Evolutionary conservation across 208 protist genomes (phyloP), one percentile per base, ranked within the genome.

Genomic region (Polymyxa betae): DNA sequence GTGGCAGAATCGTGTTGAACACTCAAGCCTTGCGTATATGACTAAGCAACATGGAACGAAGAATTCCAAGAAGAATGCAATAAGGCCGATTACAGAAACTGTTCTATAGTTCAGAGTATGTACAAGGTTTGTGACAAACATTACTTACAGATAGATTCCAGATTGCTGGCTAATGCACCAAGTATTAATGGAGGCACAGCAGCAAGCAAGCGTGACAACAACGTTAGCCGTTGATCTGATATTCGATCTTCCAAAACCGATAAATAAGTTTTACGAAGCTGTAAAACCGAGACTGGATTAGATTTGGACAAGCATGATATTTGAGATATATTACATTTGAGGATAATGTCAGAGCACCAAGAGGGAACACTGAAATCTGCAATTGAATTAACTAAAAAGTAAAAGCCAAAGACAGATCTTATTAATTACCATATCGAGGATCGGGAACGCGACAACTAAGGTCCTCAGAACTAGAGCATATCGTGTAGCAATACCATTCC

Each of bases 401-500:
- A 66, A 66, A 29, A 29, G 29, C 54, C 54, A 29, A 66, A 16
- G 54, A 66, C n/a, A n/a, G n/a, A n/a, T n/a, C n/a, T n/a, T n/a
- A n/a, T n/a, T n/a, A n/a, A n/a, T n/a, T n/a, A 66, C 54, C 72
- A 82, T 82, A n/a, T 82, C 72, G 40, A 82, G 72, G 16, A 82
- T 43, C 40, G 72, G 72, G 72, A 82, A 82, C 72, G 72, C 72
- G 10, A 82, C 16, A 35, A 82, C n/a, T 35, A 82, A 20, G 40
- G 72, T 82, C 16, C 72, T 5, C 5, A 82, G 5, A 12, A 82
- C n/a, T 5, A 40, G 12, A n/a, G 72, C 72, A n/a, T 82, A 82
- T 5, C 5, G 16, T 82, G n/a, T 12, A 38, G 72, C 16, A 12
- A 20, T 5, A 5, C 12, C 35, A 43, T n/a, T n/a, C 5, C 35